phyloP scores from a whole-genome alignment of 768 basidiomycete genomes.

The Russula griseocarnosa region DNA sequence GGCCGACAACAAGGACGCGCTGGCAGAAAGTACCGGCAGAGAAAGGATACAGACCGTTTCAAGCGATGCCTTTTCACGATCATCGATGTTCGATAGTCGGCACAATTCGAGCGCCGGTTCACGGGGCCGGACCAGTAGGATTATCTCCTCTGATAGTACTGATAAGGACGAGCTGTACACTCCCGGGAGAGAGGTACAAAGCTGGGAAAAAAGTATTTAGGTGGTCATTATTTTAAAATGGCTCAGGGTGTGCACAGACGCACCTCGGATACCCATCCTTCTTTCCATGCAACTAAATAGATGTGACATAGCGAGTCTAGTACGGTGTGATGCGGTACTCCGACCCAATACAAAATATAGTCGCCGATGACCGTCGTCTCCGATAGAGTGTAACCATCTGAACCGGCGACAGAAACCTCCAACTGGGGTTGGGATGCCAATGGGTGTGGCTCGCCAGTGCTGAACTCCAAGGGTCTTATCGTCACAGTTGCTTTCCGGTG shows the following conservation, averaged over 20 bases:
- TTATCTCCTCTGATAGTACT: slow-evolving; percentile 5
- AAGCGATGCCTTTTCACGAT: neutral
- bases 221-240: neutral
- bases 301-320: slow-evolving; percentile 2
- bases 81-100: slow-evolving; percentile 4
- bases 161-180: slow-evolving; percentile 12
- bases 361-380: slow-evolving; percentile 18
- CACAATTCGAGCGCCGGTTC: slow-evolving; percentile 18
- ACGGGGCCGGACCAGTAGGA: slow-evolving; percentile 9
- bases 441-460: slow-evolving; percentile 15
- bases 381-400: slow-evolving; percentile 4
- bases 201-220: neutral
- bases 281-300: slow-evolving; percentile 20
- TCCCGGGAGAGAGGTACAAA: neutral
- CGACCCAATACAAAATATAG: slow-evolving; percentile 19
- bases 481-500: neutral
- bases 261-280: slow-evolving; percentile 18
- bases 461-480: slow-evolving; percentile 12
- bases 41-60: slow-evolving; percentile 9
- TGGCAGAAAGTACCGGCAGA: neutral
- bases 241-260: neutral
- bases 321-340: neutral
- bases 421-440: slow-evolving; percentile 1
- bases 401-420: slow-evolving; percentile 6
- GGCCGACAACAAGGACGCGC: slow-evolving; percentile 8